Percentiles rank a stretch among this genome's conserved stretches.
Conservation (phyloP, 345 rosid genomes). For the Clarkia xantiana region DNA sequence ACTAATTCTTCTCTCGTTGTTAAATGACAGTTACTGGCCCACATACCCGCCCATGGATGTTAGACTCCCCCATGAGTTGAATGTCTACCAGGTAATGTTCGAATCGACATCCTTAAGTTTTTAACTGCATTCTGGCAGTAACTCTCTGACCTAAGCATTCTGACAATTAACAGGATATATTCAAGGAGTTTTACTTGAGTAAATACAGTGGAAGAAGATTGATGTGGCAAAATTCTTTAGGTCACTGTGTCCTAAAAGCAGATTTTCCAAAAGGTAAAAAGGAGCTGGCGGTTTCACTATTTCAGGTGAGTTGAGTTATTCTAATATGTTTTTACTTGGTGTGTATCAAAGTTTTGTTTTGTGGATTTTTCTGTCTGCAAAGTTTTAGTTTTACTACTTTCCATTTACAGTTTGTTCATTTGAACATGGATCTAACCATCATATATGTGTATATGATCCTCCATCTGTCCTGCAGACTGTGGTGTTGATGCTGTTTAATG, state of each 20-base stretch:
- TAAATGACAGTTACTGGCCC: conserved; percentile 83
- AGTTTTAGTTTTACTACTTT: background rate
- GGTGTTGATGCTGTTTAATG: conserved; percentile 90
- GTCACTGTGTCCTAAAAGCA: conserved; percentile 89
- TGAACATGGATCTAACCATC: conserved; percentile 1
- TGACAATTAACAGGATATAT: conserved; percentile 56
- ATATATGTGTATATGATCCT: background rate
- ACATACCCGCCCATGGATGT: conserved; percentile 99
- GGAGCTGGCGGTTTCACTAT: conserved; percentile 96
- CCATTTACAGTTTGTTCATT: too few relatives aligned
- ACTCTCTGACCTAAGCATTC: background rate
- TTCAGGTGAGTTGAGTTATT: conserved; percentile 48
- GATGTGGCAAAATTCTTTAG: conserved; percentile 98
- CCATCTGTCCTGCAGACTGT: conserved; percentile 47
- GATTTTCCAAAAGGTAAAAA: conserved; percentile 81
- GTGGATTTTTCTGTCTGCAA: conserved; percentile 1
- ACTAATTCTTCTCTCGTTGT: background rate
- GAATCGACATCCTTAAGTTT: conserved; percentile 9
- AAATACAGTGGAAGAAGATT: conserved; percentile 93
- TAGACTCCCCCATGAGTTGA: conserved; percentile 94
- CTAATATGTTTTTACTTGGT: background rate
- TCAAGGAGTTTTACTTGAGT: conserved; percentile 93
- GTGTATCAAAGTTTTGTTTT: background rate
- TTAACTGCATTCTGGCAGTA: background rate
- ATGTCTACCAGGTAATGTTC: conserved; percentile 81